Conservation (phyloP, 192 early-diverging fungal genomes). For the Coemansia sp. region DNA sequence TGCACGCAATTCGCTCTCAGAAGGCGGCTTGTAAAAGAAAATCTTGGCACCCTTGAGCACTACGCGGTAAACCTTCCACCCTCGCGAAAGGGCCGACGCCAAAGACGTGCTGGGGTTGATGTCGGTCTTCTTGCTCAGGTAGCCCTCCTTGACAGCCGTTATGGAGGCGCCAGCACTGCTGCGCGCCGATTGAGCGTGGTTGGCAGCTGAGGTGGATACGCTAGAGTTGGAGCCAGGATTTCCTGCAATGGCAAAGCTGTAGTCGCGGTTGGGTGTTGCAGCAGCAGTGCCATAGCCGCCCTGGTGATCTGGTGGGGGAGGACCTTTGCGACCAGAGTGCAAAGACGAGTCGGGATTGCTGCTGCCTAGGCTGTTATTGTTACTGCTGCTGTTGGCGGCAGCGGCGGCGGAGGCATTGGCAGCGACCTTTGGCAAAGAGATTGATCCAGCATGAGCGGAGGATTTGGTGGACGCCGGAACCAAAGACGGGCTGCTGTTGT, state of each 20-base stretch:
- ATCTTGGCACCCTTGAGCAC: slow-evolving; percentile 71
- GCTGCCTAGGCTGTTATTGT: background rate
- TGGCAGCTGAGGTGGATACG: background rate
- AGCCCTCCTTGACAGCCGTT: slow-evolving; percentile 58
- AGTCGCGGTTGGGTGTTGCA: slow-evolving; percentile 33
- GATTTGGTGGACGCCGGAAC: slow-evolving; percentile 6
- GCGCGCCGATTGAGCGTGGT: slow-evolving; percentile 27
- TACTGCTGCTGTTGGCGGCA: background rate
- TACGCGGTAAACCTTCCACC: slow-evolving; percentile 77
- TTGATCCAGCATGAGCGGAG: background rate
- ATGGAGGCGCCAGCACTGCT: slow-evolving; percentile 41
- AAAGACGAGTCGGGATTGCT: background rate
- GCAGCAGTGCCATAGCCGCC: slow-evolving; percentile 1
- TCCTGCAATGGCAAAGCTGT: slow-evolving; percentile 49
- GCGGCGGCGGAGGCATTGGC: background rate
- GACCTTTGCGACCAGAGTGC: slow-evolving; percentile 31
- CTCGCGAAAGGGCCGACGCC: slow-evolving; percentile 59
- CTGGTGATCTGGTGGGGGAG: slow-evolving; percentile 17
- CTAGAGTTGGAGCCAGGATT: slow-evolving; percentile 12
- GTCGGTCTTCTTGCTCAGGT: slow-evolving; percentile 72
- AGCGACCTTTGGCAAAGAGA: slow-evolving; percentile 4
- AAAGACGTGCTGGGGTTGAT: slow-evolving; percentile 60
- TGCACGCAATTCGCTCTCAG: slow-evolving; percentile 57
- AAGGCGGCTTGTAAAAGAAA: slow-evolving; percentile 68
- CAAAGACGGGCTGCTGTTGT: slow-evolving; percentile 39